A percentile compares a stretch with the other conserved stretches of the same genome.
Evolutionary conservation across 1,284 basidiomycete genomes (phyloP).

Genomic region (Schizopora paradoxa): DNA sequence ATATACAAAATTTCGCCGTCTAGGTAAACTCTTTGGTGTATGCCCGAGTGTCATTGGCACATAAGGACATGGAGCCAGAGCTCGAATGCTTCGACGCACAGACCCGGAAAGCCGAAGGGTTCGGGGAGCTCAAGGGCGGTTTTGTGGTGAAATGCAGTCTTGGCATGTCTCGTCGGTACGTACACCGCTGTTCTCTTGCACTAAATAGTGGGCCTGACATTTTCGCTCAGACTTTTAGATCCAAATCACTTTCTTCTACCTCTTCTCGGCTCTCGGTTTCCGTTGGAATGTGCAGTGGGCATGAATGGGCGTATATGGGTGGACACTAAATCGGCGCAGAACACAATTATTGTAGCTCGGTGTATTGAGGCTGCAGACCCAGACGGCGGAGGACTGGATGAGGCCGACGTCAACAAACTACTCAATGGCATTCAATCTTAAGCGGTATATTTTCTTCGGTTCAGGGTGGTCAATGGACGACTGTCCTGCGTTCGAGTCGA

Average conservation of each 20-base stretch:
- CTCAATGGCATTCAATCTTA: constrained; percentile 51
- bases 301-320: constrained; percentile 83
- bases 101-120: constrained; percentile 77
- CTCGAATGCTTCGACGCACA: constrained; percentile 85
- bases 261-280: constrained; percentile 65
- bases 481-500: not conserved
- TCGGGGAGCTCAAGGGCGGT: constrained; percentile 77
- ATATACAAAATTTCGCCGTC: not conserved
- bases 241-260: constrained; percentile 71
- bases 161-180: constrained; percentile 72
- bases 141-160: constrained; percentile 72
- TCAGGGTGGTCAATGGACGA: not conserved
- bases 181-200: constrained; percentile 19
- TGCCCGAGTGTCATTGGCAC: constrained; percentile 77
- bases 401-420: constrained; percentile 46
- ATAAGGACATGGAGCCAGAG: constrained; percentile 88
- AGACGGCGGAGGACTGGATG: constrained; percentile 54
- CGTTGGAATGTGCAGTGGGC: constrained; percentile 73
- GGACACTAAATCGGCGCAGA: constrained; percentile 58
- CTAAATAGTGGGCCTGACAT: constrained; percentile 6
- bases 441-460: constrained; percentile 18
- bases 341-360: constrained; percentile 60
- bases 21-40: constrained; percentile 80
- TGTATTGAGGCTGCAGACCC: constrained; percentile 73
- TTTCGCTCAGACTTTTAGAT: constrained; percentile 55